Percentiles rank a stretch among this genome's conserved stretches.
These are phyloP conservation scores for Kodamaea fungicola DNA, from an alignment of 1,139 yeast genomes.

Conservation along the genomic window DNA sequence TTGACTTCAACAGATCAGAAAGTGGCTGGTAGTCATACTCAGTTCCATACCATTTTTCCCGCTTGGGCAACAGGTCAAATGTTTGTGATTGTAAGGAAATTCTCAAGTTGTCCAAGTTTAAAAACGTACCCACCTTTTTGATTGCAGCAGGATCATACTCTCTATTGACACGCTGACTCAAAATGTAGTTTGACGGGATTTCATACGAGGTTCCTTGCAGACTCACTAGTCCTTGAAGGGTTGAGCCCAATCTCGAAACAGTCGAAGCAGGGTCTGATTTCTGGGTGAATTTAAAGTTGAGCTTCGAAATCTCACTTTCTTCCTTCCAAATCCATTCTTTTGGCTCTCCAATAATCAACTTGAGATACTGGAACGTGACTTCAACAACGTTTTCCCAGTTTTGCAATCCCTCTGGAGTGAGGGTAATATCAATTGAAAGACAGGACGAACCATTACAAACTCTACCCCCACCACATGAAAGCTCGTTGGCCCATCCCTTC, in stretches of 20 bases:
- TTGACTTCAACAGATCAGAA: slow-evolving; percentile 31
- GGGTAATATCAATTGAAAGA: slow-evolving; percentile 66
- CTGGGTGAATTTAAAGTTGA: slow-evolving; percentile 64
- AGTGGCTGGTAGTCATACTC: slow-evolving; percentile 56
- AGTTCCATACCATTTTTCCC: slow-evolving; percentile 90
- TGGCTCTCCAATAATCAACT: slow-evolving; percentile 55
- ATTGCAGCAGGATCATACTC: slow-evolving; percentile 58
- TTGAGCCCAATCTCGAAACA: slow-evolving; percentile 47
- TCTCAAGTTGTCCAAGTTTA: slow-evolving; percentile 61
- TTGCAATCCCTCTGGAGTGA: slow-evolving; percentile 68
- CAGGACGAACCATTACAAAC: slow-evolving; percentile 68
- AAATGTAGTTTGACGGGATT: slow-evolving; percentile 57
- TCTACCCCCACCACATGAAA: slow-evolving; percentile 71
- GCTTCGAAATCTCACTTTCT: slow-evolving; percentile 40
- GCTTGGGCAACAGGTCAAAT: slow-evolving; percentile 33
- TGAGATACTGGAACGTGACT: slow-evolving; percentile 67
- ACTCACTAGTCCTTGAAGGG: slow-evolving; percentile 33
- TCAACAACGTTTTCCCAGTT: slow-evolving; percentile 60
- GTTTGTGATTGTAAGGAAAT: slow-evolving; percentile 54
- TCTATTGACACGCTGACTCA: slow-evolving; percentile 56
- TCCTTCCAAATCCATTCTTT: slow-evolving; percentile 56
- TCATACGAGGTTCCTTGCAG: slow-evolving; percentile 16
- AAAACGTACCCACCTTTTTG: slow-evolving; percentile 43
- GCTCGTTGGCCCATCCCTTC: slow-evolving; percentile 74
- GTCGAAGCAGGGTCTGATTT: slow-evolving; percentile 62